Conservation (phyloP, 1,284 basidiomycete species). For the Malassezia dermatis region DNA sequence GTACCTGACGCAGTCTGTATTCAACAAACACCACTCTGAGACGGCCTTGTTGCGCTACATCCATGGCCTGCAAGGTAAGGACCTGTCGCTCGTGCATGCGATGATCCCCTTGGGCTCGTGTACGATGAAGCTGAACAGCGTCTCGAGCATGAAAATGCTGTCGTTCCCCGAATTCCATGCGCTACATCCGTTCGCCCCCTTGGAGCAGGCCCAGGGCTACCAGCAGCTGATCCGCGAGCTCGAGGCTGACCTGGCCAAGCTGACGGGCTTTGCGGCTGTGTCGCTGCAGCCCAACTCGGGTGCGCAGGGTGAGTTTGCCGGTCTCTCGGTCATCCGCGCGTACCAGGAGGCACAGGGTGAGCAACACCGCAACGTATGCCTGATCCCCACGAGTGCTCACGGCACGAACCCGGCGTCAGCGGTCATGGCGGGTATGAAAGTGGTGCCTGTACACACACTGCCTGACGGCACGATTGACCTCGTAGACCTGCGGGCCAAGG, state of each 20-base stretch:
- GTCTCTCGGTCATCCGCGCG: conserved; percentile 80
- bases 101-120: conserved; percentile 88
- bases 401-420: conserved; percentile 68
- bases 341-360: conserved; percentile 84
- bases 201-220: conserved; percentile 83
- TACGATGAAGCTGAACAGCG: conserved; percentile 50
- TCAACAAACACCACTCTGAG: conserved; percentile 82
- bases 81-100: conserved; percentile 83
- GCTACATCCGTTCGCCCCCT: conserved; percentile 85
- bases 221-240: conserved; percentile 75
- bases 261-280: conserved; percentile 88
- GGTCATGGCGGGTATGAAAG: conserved; percentile 91
- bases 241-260: conserved; percentile 76
- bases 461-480: conserved; percentile 80
- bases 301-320: conserved; percentile 88
- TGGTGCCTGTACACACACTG: conserved; percentile 82
- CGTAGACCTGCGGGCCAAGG: conserved; percentile 72
- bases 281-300: conserved; percentile 96
- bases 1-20: conserved; percentile 77
- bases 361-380: conserved; percentile 74
- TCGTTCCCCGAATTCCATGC: conserved; percentile 83
- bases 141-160: conserved; percentile 84
- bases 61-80: conserved; percentile 83
- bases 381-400: conserved; percentile 90
- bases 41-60: conserved; percentile 89